Conservation (phyloP, 805 yeast species). For the Kuraishia floccosa region DNA sequence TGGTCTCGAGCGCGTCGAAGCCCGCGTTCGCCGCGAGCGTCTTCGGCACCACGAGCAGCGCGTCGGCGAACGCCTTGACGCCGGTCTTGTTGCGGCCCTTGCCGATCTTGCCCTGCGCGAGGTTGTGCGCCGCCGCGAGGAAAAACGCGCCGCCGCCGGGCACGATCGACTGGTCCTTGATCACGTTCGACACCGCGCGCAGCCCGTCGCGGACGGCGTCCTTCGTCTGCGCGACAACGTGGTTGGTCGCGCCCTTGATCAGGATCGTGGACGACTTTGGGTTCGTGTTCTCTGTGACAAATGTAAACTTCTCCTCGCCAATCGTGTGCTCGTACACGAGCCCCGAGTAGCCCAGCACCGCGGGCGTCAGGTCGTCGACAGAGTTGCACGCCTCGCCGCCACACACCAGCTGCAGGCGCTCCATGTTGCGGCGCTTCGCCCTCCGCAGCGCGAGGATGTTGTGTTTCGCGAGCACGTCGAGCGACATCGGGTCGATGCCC, state of each 20-base stretch:
- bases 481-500: slow-evolving; percentile 97
- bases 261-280: slow-evolving; percentile 89
- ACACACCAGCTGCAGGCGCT: slow-evolving; percentile 87
- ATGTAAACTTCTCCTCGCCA: slow-evolving; percentile 97
- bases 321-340: slow-evolving; percentile 83
- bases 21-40: slow-evolving; percentile 90
- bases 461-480: slow-evolving; percentile 88
- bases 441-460: slow-evolving; percentile 91
- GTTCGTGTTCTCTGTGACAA: slow-evolving; percentile 79
- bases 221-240: slow-evolving; percentile 82
- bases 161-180: slow-evolving; percentile 73
- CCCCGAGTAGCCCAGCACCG: slow-evolving; percentile 80
- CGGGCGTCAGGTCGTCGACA: slow-evolving; percentile 81
- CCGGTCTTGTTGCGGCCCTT: slow-evolving; percentile 89
- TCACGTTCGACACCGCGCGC: slow-evolving; percentile 85
- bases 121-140: slow-evolving; percentile 66
- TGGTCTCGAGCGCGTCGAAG: slow-evolving; percentile 80
- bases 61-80: slow-evolving; percentile 87
- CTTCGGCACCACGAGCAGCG: slow-evolving; percentile 84
- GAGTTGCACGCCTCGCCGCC: slow-evolving; percentile 98
- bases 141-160: slow-evolving; percentile 98
- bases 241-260: slow-evolving; percentile 88
- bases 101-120: slow-evolving; percentile 41
- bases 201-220: slow-evolving; percentile 98
- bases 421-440: slow-evolving; percentile 99